Evolutionary conservation across 208 protist genomes (phyloP), one percentile per base, ranked within the genome.

Genomic region (Herpetomonas samuelpessoai): DNA sequence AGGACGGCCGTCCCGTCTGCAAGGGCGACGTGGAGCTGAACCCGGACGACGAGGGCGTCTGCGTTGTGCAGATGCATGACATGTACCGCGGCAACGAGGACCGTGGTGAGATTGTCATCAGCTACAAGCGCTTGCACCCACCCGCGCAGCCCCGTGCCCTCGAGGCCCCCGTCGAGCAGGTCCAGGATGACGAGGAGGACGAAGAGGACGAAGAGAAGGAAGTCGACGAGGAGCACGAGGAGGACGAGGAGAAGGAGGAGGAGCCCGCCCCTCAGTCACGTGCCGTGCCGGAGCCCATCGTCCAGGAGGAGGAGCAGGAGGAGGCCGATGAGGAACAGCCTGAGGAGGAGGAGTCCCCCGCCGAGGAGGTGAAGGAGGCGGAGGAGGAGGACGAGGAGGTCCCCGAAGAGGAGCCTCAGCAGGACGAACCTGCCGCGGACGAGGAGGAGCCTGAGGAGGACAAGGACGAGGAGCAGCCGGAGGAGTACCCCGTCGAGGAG

Each of bases 51-150:
- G 64, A 81, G 49, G 81, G 68, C 31, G 68, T 76, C 29, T 51
- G 71, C 10, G 70, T 88, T 28, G 69, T 95, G 14, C 59, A 71
- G 46, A 82, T 95, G 83, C 71, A 83, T 68, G 81, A 84, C 63
- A 52, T 75, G 38, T 70, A 65, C 54, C 49, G 69, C 35, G 70
- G 65, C 9, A 41, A 71, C 1, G 57, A 62, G 18, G 27, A 81
- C 29, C 66, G 65, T 10, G 88, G 88, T 26, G 88, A 94, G 55
- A 72, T 94, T 30, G 58, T 94, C 3, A 52, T 91, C n/a, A 77
- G 73, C 47, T 94, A 88, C 80, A 91, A 81, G 60, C 83, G 84
- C 45, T 57, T 90, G 24, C 78, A 85, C 62, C 56, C 61, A 28
- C 51, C 57, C 24, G 41, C 47, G 46, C 9, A 48, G 16, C 10